Percentiles rank a stretch among this genome's conserved stretches.
These are phyloP conservation scores for Phycomyces nitens DNA, from an alignment of 192 early-diverging fungal genomes.

Conservation along the genomic window DNA sequence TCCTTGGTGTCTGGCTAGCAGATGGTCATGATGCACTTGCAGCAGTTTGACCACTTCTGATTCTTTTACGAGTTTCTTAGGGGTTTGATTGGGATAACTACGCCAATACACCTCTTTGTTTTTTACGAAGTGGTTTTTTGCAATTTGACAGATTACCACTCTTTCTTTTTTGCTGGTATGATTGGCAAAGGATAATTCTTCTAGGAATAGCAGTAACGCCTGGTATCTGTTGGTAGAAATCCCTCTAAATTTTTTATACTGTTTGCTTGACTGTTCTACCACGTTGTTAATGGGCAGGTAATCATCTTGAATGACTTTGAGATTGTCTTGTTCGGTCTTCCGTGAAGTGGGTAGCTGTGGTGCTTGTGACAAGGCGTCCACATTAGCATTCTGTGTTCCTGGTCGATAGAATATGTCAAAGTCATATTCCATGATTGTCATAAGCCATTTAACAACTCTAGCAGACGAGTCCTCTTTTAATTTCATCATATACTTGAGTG, in stretches of 20 bases:
- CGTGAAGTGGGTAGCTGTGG: neutral
- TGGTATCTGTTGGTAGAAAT: neutral
- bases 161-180: too few relatives aligned
- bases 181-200: too few relatives aligned
- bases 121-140: neutral
- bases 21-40: neutral
- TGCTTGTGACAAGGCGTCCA: neutral
- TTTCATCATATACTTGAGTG: neutral
- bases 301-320: neutral
- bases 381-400: neutral
- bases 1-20: neutral
- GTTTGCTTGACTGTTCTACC: neutral
- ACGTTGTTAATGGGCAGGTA: neutral
- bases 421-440: conserved; percentile 7
- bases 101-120: neutral
- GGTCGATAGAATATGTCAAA: conserved; percentile 10
- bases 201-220: neutral
- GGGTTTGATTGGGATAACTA: neutral
- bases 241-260: neutral
- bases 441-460: neutral
- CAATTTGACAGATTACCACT: too few relatives aligned
- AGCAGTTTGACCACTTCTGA: neutral
- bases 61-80: neutral
- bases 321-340: neutral
- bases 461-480: conserved; percentile 3